Evolutionary conservation across 2,329 filamentous ascomycete species (phyloP), one percentile per base, ranked within the genome.

Genomic region (Penicillium sp.): DNA sequence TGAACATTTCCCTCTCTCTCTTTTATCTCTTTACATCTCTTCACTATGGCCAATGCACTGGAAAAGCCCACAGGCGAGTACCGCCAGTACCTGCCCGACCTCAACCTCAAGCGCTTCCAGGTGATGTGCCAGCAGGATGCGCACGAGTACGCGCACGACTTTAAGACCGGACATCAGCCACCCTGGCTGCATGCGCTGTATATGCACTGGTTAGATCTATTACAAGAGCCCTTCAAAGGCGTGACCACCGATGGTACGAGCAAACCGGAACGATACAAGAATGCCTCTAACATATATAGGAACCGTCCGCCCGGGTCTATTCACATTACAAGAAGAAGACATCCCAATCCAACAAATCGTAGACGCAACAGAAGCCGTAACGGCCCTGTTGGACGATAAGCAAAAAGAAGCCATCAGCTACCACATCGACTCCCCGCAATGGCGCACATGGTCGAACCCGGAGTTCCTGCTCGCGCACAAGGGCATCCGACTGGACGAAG

Each of bases 401-500:
- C 81, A 89, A 63, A 76, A 72, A 44, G 59, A 75, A 18, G 74
- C 74, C 29, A 67, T 86, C 0, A 71, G 71, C 34, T 82, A 87
- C 63, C 84, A 88, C 65, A 79, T 91, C 59, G 85, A 89, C 72
- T 85, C 85, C 1, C 83, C 82, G 2, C 84, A 89, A 65, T 91
- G 87, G 87, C 82, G 88, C 46, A 84, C 86, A 12, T 85, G 82
- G 82, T 82, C 80, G 7, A 91, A 91, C 67, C 88, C 88, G 0
- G 88, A 91, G 67, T 88, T 91, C 60, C 76, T 90, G 0, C 75
- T 91, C 15, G 81, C 82, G 51, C 75, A 86, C 68, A 87, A 88
- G 68, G 88, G 88, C 6, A 69, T 91, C 2, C 83, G 88, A 1
- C 80, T 91, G 0, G 88, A 91, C 62, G 86, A 89, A 62, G 56